Conservation (phyloP, 148 eudicot genomes). For the Rhododendron vialii region DNA sequence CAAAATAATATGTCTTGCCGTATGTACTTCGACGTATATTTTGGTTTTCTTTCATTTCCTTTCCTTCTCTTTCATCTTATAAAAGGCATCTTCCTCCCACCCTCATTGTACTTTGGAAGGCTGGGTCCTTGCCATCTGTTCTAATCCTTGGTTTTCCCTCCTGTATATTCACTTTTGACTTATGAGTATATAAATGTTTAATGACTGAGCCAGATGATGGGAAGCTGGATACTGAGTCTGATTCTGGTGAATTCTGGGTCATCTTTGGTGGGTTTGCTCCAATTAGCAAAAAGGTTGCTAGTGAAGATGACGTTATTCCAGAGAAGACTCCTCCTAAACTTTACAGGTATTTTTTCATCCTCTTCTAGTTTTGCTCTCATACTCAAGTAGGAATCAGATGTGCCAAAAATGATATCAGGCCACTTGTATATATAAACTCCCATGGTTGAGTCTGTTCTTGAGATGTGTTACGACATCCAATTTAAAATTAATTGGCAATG, state of each 20-base stretch:
- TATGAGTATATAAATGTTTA: background rate
- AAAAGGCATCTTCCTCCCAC: background rate
- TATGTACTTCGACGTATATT: background rate
- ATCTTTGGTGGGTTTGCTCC: constrained; percentile 99
- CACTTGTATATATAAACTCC: background rate
- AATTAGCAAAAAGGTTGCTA: constrained; percentile 74
- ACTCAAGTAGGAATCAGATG: background rate
- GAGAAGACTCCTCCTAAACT: constrained; percentile 75
- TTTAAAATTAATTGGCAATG: background rate
- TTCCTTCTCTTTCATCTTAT: background rate
- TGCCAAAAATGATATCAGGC: background rate
- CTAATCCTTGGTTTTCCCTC: background rate
- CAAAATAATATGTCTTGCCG: background rate
- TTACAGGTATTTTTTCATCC: constrained; percentile 41
- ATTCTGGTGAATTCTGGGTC: constrained; percentile 98
- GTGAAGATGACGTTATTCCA: constrained; percentile 80
- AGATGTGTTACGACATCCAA: background rate
- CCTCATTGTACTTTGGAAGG: background rate
- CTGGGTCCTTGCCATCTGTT: background rate
- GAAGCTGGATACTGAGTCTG: constrained; percentile 87
- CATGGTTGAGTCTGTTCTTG: background rate
- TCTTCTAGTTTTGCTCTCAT: background rate
- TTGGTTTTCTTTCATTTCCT: background rate
- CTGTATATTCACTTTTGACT: background rate
- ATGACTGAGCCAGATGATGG: constrained; percentile 70